Conservation (phyloP, 192 early-diverging fungal genomes). For the Podila clonocystis region DNA sequence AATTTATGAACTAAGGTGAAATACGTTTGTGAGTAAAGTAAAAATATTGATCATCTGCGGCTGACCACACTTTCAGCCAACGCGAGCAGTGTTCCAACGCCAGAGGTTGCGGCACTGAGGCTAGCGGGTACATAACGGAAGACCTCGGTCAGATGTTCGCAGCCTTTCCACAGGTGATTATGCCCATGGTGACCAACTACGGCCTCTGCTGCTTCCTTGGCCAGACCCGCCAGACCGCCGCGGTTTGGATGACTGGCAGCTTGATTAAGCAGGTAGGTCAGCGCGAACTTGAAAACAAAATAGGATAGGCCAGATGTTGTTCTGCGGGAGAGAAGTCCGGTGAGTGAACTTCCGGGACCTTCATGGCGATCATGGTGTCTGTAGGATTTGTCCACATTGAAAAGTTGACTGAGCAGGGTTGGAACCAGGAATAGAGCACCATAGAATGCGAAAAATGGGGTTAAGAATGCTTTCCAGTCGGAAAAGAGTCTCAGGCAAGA, state of each 20-base stretch:
- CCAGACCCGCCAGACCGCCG: not conserved
- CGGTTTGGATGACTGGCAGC: not conserved
- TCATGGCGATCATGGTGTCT: not conserved
- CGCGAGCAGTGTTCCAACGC: constrained; percentile 26
- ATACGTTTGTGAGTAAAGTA: not conserved
- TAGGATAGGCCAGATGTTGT: constrained; percentile 17
- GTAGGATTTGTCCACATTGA: constrained; percentile 8
- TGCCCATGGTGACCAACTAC: not conserved
- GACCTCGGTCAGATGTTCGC: constrained; percentile 13
- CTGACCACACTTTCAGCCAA: constrained; percentile 31
- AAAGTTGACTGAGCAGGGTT: constrained; percentile 21
- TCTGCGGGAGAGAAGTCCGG: constrained; percentile 7
- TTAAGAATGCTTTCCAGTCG: constrained; percentile 15
- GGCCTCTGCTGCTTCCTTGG: constrained; percentile 7
- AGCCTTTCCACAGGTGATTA: constrained; percentile 3
- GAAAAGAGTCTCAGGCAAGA: constrained; percentile 10
- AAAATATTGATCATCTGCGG: not conserved
- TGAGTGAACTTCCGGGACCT: not conserved
- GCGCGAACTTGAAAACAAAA: constrained; percentile 36
- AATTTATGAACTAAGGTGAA: too few relatives aligned
- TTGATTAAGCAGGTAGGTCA: constrained; percentile 22
- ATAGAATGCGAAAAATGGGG: constrained; percentile 22
- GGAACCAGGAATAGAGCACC: constrained; percentile 15
- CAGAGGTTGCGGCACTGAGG: constrained; percentile 29
- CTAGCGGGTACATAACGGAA: constrained; percentile 34